Base-by-base conservation (phyloP, 805 yeast species). In the Limtongia smithiae region DNA sequence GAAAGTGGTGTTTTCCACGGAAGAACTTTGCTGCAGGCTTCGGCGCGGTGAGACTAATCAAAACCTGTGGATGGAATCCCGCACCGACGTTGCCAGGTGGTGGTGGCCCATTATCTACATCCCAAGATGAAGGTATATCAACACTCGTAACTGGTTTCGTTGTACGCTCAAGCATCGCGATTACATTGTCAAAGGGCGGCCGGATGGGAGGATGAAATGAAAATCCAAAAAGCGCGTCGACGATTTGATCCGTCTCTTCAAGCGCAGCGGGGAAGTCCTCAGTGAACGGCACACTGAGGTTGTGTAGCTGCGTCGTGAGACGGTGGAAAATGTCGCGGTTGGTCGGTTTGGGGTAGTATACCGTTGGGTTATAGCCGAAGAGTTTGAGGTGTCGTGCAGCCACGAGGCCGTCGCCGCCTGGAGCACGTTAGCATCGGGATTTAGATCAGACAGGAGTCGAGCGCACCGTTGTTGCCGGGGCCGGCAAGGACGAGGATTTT, bases 91-190 rank as follows among this genome's bases (percentile, higher is more conserved):
- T 9, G 69, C 66, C 0, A 65, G 68, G 8, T 69, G 66, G 1
- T 0, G 71, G 67, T 0, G 93, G 95, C 0, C 98, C 98, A 6
- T 75, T 62, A 62, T 93, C 95, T 9, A 93, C 97, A 62, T 90
- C 91, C 98, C 98, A 93, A 0, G 97, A 96, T 1, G 95, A 85
- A 0, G 98, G 98, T 40, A 91, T 79, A 65, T 93, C 98, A 1
- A 93, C 85, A 0, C 94, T 79, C 0, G 86, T 76, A 1, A 89
- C 77, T 1, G 90, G 91, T 2, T 79, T 62, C 1, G 48, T 12
- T 33, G 71, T 30, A 47, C 44, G 50, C 59, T 61, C 73, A 55
- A 85, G 64, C 6, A 71, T 58, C n/a, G 60, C 60, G 46, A 76
- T 69, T 7, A 75, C 76, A 14, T 57, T 59, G 37, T 76, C 79